These are phyloP conservation scores for Pseudocercospora eumusae DNA, from an alignment of 2,329 filamentous ascomycete genomes.

Conservation along the genomic window DNA sequence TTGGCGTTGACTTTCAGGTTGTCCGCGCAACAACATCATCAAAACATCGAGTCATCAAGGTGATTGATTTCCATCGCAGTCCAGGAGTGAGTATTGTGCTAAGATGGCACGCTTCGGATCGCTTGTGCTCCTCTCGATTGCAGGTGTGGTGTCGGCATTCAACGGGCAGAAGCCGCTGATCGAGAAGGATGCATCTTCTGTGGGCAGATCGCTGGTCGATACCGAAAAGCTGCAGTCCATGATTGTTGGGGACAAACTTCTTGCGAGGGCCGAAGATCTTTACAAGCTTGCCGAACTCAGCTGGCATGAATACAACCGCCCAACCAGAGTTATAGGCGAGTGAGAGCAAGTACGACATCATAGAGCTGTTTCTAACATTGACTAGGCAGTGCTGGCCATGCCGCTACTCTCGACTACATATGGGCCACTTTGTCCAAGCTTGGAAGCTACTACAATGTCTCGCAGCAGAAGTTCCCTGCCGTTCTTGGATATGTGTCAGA, in stretches of 20 bases:
- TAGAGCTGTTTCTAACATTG: background rate
- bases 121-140: background rate
- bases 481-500: conserved; percentile 35
- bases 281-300: conserved; percentile 63
- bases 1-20: background rate
- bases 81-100: background rate
- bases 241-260: conserved; percentile 59
- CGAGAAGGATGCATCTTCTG: conserved; percentile 7
- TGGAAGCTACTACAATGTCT: conserved; percentile 62
- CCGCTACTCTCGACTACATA: conserved; percentile 37
- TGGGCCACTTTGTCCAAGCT: conserved; percentile 46
- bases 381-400: conserved; percentile 43
- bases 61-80: background rate
- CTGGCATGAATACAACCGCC: conserved; percentile 64
- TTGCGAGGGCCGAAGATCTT: conserved; percentile 61
- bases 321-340: conserved; percentile 67
- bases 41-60: conserved; percentile 12
- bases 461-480: conserved; percentile 46
- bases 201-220: conserved; percentile 28
- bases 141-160: conserved; percentile 8
- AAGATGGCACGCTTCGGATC: conserved; percentile 5
- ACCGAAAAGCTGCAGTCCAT: conserved; percentile 55
- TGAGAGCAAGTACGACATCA: background rate
- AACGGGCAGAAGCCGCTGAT: conserved; percentile 21
- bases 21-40: conserved; percentile 3